Evolutionary conservation across 352 stramenopile species (phyloP), one percentile per base, ranked within the genome.

Genomic region (Globisporangium camurandrum): DNA sequence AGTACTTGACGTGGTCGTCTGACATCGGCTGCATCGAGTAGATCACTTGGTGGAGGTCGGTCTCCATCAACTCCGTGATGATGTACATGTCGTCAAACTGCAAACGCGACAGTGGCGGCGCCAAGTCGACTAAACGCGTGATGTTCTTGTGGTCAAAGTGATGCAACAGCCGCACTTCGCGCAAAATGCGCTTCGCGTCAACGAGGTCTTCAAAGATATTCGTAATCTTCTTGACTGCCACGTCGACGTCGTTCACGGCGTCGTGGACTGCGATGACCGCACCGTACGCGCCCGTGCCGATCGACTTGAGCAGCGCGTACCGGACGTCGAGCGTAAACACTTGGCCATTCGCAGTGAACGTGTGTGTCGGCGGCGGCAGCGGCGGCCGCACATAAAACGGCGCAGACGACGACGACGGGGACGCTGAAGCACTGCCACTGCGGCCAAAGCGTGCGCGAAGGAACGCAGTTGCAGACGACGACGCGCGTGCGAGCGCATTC

Each of bases 161-260:
- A 14, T 70, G 65, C 24, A 96, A 44, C 23, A 96, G 53, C 16
- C 81, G 68, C 53, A 98, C 93, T 61, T 98, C 96, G 14, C 96
- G 75, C 26, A 99, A 67, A 60, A 99, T 99, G 19, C 96, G 84
- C 66, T 99, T 99, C 16, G 96, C 96, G 69, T 99, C 96, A 46
- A 98, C 95, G 40, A 98, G 83, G 65, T 99, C 95, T 37, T 97
- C 88, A 64, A 98, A 98, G 22, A 90, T 88, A 38, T 85, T 84
- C 0, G 84, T 77, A 49, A 97, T 95, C 66, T 97, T 98, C 69
- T 98, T 98, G 46, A 98, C 95, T 7, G 91, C 91, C 26, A 98
- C 67, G 57, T 90, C 84, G 14, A 64, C 61, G 20, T 68, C 62
- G 1, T 45, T 51, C 8, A 66, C 59, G 1, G 82, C 44, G 54